Conservation (phyloP, 176 grass and related monocot genomes). For the Chloris gayana region DNA sequence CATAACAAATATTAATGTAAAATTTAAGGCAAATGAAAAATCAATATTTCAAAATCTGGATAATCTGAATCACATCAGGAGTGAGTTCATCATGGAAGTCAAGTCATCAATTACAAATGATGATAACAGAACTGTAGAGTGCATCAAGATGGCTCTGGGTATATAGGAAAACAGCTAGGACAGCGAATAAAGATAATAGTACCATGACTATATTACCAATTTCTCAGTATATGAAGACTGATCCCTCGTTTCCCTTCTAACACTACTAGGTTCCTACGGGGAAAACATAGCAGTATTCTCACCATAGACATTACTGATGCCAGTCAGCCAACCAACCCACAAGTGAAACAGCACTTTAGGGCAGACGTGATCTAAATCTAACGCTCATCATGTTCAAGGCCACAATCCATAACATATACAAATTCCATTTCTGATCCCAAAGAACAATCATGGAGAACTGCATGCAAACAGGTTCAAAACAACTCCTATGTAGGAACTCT, state of each 20-base stretch:
- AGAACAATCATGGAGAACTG: slow-evolving; percentile 18
- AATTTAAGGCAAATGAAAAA: not conserved
- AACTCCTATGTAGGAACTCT: not conserved
- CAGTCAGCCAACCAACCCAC: not conserved
- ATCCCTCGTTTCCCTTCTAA: not conserved
- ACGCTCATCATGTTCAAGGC: not conserved
- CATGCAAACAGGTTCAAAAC: not conserved
- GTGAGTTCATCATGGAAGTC: not conserved
- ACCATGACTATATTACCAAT: not conserved
- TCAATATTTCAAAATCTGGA: not conserved
- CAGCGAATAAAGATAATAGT: not conserved
- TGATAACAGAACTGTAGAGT: not conserved
- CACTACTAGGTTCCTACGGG: not conserved
- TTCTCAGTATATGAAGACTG: not conserved
- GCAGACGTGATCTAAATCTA: not conserved
- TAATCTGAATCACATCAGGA: not conserved
- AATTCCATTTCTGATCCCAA: slow-evolving; percentile 3
- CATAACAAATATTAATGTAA: not conserved
- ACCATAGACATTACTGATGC: not conserved
- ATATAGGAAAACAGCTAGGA: not conserved
- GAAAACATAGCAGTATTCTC: not conserved
- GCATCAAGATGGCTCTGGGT: not conserved
- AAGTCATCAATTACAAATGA: not conserved
- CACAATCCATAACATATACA: not conserved
- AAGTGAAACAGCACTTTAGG: not conserved